Conservation (phyloP, 2,329 filamentous ascomycete genomes). For the Stachybotrys chartarum region DNA sequence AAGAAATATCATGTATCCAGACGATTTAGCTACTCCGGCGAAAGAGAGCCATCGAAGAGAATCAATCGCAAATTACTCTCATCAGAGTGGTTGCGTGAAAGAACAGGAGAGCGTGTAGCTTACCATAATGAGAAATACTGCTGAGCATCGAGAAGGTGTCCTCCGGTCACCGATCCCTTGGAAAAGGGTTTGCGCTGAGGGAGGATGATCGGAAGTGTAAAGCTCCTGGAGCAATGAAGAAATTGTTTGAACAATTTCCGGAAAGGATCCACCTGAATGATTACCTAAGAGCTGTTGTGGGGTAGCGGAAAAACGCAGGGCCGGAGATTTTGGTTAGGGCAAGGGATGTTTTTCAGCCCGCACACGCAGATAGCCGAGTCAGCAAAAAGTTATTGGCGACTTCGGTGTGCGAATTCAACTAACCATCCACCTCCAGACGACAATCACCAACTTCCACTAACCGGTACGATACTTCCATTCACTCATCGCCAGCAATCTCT, state of each 20-base stretch:
- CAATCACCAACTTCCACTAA: conserved; percentile 28
- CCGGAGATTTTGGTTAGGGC: conserved; percentile 32
- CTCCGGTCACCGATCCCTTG: too few relatives aligned
- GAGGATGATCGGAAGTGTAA: too few relatives aligned
- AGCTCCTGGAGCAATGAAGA: neutral
- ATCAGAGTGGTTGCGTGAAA: conserved; percentile 51
- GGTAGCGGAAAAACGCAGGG: conserved; percentile 18
- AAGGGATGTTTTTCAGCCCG: conserved; percentile 32
- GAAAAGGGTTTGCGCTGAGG: too few relatives aligned
- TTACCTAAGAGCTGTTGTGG: neutral
- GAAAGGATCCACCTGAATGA: neutral
- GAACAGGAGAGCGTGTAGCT: conserved; percentile 9
- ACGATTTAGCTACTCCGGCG: conserved; percentile 84
- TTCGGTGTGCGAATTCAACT: conserved; percentile 27
- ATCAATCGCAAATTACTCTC: conserved; percentile 99
- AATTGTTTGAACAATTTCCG: neutral
- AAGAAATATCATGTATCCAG: conserved; percentile 74
- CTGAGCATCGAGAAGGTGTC: too few relatives aligned
- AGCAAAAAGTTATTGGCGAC: conserved; percentile 34
- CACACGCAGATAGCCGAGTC: conserved; percentile 29
- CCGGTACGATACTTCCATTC: conserved; percentile 25
- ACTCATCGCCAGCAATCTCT: neutral
- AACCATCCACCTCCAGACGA: conserved; percentile 29
- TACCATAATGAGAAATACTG: conserved; percentile 16
- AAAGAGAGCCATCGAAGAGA: conserved; percentile 70